Evolutionary conservation across 2,329 filamentous ascomycete genomes (phyloP), one percentile per base, ranked within the genome.

Genomic region (Alternaria alternata): DNA sequence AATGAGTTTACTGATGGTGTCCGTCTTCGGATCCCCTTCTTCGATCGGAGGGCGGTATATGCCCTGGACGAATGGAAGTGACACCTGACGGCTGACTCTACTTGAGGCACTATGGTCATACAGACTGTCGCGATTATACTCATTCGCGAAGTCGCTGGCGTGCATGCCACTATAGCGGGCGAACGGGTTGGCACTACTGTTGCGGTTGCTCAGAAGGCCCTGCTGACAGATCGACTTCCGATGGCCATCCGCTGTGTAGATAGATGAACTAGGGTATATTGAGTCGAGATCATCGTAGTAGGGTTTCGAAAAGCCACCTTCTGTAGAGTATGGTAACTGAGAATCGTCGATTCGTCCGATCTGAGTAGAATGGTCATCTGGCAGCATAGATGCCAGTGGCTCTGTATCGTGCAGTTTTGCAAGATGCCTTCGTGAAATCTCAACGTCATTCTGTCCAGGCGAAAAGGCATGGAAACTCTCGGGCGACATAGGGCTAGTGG

Each of bases 1-100:
- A 30, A 77, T 76, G 30, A 77, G 63, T 43, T 71, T 72, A 62
- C 71, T 73, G 43, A 77, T 69, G 0, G 75, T 76, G 51, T 78
- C 73, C 7, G 70, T 71, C 54, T 78, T 73, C 5, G 67, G 61
- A 24, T 64, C 65, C 3, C 49, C 55, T 28, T 54, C 57, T 3
- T 60, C 42, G 4, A 59, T 30, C 1, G 68, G 68, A 22, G 53
- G 64, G 46, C 62, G 59, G n/a, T 58, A 48, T 8, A 66, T 42
- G 1, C 68, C 62, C 48, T 67, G 63, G 1, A 62, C 58, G 3
- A 66, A 44, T 30, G 64, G 59, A 18, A 42, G 63, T 2, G 69
- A 67, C 5, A 57, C n/a, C 1, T 48, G 65, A 8, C 38, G 59
- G 49, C 59, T 71, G 2, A 32, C 56, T 7, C 58, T 60, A 20